phyloP scores from a whole-genome alignment of 139 green algal species.

The Edaphochlamys debaryana region DNA sequence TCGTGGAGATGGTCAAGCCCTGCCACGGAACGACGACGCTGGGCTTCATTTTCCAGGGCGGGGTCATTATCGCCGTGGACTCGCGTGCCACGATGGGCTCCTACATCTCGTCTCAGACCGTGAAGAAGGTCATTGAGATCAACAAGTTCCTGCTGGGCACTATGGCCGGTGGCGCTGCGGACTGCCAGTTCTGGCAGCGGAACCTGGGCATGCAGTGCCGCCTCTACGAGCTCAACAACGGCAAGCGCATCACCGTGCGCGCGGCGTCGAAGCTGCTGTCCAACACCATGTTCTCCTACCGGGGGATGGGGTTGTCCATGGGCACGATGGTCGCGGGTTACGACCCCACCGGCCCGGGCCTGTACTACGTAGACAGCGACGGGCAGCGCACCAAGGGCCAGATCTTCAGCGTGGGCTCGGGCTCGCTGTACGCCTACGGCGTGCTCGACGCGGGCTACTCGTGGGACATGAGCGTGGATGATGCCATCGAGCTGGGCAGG shows the following conservation, averaged over 20 bases:
- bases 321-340: constrained; percentile 98
- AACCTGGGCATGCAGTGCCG: constrained; percentile 96
- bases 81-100: constrained; percentile 96
- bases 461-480: constrained; percentile 93
- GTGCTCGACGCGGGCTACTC: constrained; percentile 94
- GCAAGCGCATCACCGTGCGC: constrained; percentile 94
- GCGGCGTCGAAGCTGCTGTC: constrained; percentile 97
- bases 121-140: constrained; percentile 99
- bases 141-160: constrained; percentile 98
- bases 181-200: constrained; percentile 98
- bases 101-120: constrained; percentile 98
- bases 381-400: constrained; percentile 94
- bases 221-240: constrained; percentile 96
- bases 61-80: constrained; percentile 98
- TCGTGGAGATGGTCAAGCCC: constrained; percentile 97
- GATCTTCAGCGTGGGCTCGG: constrained; percentile 96
- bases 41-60: constrained; percentile 96
- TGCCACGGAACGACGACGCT: constrained; percentile 98
- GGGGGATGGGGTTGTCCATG: constrained; percentile 97
- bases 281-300: constrained; percentile 99
- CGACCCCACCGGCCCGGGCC: constrained; percentile 85
- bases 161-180: constrained; percentile 98
- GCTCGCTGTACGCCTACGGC: constrained; percentile 97
- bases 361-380: constrained; percentile 99
- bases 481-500: constrained; percentile 93